Conservation (phyloP, 148 eudicot genomes). For the Fagopyrum tataricum region DNA sequence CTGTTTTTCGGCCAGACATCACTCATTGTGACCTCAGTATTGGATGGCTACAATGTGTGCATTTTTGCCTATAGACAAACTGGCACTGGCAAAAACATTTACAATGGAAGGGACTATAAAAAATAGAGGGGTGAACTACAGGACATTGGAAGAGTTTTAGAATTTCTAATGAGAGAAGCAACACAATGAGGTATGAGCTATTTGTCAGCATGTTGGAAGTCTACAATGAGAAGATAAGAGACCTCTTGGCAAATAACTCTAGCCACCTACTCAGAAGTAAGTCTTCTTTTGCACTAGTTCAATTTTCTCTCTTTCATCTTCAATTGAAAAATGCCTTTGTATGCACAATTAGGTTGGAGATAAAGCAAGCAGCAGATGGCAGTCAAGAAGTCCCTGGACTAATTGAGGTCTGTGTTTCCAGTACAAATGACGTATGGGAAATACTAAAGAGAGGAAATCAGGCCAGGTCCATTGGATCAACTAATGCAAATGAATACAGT, state of each 20-base stretch:
- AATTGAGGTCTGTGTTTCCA: conserved; percentile 58
- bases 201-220: conserved; percentile 98
- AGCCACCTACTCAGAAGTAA: conserved; percentile 70
- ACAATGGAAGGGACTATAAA: conserved; percentile 95
- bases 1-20: conserved; percentile 59
- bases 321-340: too few relatives aligned
- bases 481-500: conserved; percentile 88
- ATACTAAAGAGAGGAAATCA: conserved; percentile 68
- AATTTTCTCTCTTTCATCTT: too few relatives aligned
- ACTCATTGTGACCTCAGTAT: conserved; percentile 66
- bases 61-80: conserved; percentile 98
- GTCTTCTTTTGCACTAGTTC: conserved; percentile 13
- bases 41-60: conserved; percentile 67
- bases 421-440: conserved; percentile 84
- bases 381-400: conserved; percentile 96
- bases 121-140: conserved; percentile 88
- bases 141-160: conserved; percentile 77
- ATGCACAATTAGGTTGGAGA: conserved; percentile 53
- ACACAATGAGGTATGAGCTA: conserved; percentile 64
- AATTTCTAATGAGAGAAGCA: conserved; percentile 48
- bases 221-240: conserved; percentile 89
- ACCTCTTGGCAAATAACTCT: conserved; percentile 69
- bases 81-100: conserved; percentile 94
- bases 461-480: conserved; percentile 88
- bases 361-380: conserved; percentile 85